Conservation (phyloP, 1,139 yeast genomes). For the Maudiozyma humilis region DNA sequence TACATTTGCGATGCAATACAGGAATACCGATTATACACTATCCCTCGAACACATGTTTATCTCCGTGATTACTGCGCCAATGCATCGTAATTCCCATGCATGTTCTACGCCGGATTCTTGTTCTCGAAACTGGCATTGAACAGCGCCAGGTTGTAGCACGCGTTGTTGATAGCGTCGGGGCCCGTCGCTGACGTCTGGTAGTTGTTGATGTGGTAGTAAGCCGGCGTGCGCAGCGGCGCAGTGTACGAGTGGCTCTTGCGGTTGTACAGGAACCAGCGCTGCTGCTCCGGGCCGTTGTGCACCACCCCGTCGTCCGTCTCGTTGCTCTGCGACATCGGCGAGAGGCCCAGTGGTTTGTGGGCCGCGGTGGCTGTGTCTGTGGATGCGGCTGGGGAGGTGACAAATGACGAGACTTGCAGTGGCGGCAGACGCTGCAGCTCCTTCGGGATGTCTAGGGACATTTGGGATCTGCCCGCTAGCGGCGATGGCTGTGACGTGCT, state of each 20-base stretch:
- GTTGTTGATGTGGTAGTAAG: conserved; percentile 24
- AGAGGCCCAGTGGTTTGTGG: conserved; percentile 12
- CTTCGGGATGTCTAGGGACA: conserved; percentile 16
- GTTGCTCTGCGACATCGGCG: conserved; percentile 5
- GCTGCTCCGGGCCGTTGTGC: not conserved
- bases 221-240: conserved; percentile 17
- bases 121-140: conserved; percentile 68
- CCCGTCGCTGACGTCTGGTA: conserved; percentile 18
- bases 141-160: conserved; percentile 47
- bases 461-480: conserved; percentile 1
- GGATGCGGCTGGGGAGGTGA: conserved; percentile 9
- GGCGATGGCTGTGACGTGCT: not conserved
- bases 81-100: no score
- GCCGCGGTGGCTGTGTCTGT: conserved; percentile 7
- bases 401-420: conserved; percentile 30
- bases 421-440: conserved; percentile 25
- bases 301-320: conserved; percentile 1
- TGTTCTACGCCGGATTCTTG: conserved; percentile 51
- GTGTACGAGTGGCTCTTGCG: conserved; percentile 15
- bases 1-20: not conserved
- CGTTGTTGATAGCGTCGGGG: conserved; percentile 21
- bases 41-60: no score
- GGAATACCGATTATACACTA: not conserved
- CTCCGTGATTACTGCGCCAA: no score
- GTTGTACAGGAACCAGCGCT: conserved; percentile 22